These are phyloP conservation scores for Hyphodiscus hymeniophilus DNA, from an alignment of 495 filamentous ascomycete species.

Conservation along the genomic window DNA sequence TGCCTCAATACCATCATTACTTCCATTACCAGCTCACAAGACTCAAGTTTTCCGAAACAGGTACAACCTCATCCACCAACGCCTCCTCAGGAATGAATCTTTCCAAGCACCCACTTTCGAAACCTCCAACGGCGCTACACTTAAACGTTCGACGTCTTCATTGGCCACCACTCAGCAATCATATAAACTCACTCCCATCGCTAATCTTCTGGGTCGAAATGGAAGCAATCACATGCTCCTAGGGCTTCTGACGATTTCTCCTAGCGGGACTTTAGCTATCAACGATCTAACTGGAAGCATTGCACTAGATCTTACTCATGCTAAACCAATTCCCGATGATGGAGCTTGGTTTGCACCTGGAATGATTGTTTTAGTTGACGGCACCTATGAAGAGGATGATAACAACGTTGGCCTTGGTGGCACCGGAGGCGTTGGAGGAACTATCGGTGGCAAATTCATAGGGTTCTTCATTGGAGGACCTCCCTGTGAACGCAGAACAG, in stretches of 20 bases:
- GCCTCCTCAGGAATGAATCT: conserved; percentile 83
- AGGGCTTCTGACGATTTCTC: conserved; percentile 71
- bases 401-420: conserved; percentile 59
- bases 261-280: conserved; percentile 74
- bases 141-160: conserved; percentile 48
- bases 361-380: conserved; percentile 92
- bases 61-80: conserved; percentile 83
- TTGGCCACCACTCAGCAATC: conserved; percentile 45
- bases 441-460: conserved; percentile 81
- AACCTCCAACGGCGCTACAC: conserved; percentile 31
- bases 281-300: conserved; percentile 84
- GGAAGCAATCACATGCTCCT: conserved; percentile 81
- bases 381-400: conserved; percentile 88
- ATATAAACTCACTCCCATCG: conserved; percentile 86
- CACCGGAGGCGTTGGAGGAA: conserved; percentile 74
- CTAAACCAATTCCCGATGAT: conserved; percentile 71
- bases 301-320: conserved; percentile 71
- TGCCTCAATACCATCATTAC: conserved; percentile 59
- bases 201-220: conserved; percentile 85
- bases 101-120: conserved; percentile 74
- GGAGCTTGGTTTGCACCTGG: conserved; percentile 88
- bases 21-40: conserved; percentile 74
- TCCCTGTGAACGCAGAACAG: conserved; percentile 74
- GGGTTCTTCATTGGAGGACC: conserved; percentile 85
- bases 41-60: conserved; percentile 79